Evolutionary conservation across 208 protist genomes (phyloP).

Genomic region (Endotrypanum monterogeii): DNA sequence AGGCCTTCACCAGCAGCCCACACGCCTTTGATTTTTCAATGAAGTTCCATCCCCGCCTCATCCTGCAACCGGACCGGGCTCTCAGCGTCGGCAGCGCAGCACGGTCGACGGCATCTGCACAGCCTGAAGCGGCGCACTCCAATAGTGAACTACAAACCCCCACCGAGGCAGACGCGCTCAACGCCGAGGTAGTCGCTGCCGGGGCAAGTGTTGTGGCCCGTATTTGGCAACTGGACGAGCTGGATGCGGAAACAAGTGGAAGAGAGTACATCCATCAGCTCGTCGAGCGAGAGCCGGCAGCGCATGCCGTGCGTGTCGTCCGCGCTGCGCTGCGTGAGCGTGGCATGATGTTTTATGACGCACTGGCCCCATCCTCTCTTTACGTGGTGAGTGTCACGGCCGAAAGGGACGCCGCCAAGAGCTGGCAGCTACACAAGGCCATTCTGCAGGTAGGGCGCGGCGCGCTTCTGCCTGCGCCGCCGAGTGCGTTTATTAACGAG

Average conservation of each 20-base stretch:
- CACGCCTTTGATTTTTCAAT: slow-evolving; percentile 73
- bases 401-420: slow-evolving; percentile 24
- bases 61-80: slow-evolving; percentile 70
- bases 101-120: not conserved
- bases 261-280: slow-evolving; percentile 71
- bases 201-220: slow-evolving; percentile 26
- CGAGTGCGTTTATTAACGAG: slow-evolving; percentile 23
- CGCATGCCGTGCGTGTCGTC: slow-evolving; percentile 67
- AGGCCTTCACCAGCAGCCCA: slow-evolving; percentile 56
- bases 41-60: slow-evolving; percentile 68
- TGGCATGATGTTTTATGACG: slow-evolving; percentile 88
- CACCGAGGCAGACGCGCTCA: slow-evolving; percentile 6
- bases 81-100: slow-evolving; percentile 20
- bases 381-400: slow-evolving; percentile 58
- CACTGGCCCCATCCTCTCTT: slow-evolving; percentile 56
- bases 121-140: not conserved
- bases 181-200: not conserved
- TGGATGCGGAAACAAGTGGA: slow-evolving; percentile 50
- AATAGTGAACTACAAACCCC: not conserved
- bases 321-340: slow-evolving; percentile 72
- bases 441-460: slow-evolving; percentile 65
- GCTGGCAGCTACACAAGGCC: slow-evolving; percentile 61
- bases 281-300: slow-evolving; percentile 79
- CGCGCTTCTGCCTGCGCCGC: slow-evolving; percentile 51
- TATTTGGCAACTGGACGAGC: slow-evolving; percentile 79